Base-by-base conservation (phyloP, 345 rosid species). In the Gossypioides kirkii region DNA sequence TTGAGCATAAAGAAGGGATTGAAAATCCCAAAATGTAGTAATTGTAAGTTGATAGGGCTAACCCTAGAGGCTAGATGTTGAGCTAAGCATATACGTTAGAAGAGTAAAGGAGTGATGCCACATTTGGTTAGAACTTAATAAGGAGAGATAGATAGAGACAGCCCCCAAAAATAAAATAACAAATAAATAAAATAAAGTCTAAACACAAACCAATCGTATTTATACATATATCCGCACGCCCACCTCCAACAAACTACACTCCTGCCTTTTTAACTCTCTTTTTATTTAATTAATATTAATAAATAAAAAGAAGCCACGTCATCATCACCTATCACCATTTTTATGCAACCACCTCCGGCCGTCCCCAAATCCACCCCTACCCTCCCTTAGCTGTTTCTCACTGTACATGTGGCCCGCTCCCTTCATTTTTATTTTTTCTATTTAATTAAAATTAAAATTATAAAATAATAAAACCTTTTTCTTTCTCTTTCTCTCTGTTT, bases 311-410 rank as follows among this genome's bases (percentile, higher is more conserved):
- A 64, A 42, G n/a, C 52, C 52, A 42, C 52, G 69, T 64, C 69
- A 64, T 63, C 69, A 17, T 20, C 69, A 63, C 62, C 46, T 10
- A 25, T 22, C 59, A 8, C 28, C 69, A 45, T 59, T 49, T 49
- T 77, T 83, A 77, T 82, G 87, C 89, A 86, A 78, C 79, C 52
- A 86, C 84, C 84, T 60, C 59, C 70, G 74, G 81, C 87, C 84
- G 85, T 62, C 80, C 72, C 74, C 61, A 58, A 56, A 58, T 25
- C 32, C 61, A 11, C n/a, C 61, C 3, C 14, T 22, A 14, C 42
- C 8, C 36, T 52, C 28, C 72, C 74, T 73, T 68, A 81, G 84
- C 81, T 81, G 88, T 78, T 72, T 60, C 54, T 69, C 77, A 61
- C 81, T 70, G 79, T 76, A 69, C 50, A 28, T 20, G 14, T 74